Conservation (phyloP, 1,139 yeast genomes). For the Magnusiomyces paraingens region DNA sequence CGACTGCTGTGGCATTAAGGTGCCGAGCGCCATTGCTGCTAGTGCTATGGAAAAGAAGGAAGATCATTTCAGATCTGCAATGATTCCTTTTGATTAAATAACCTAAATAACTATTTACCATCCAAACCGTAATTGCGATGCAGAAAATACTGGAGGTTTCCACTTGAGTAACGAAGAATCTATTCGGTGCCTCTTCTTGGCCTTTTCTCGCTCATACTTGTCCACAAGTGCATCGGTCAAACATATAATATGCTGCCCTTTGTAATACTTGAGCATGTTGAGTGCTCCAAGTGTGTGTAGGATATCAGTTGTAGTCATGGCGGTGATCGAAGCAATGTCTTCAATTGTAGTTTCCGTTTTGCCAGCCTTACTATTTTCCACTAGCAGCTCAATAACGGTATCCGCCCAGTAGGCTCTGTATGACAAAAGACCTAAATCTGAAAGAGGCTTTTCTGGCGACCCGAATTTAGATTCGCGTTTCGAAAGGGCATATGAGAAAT, state of each 20-base stretch:
- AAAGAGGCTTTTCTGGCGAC: conserved; percentile 94
- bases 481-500: conserved; percentile 86
- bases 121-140: conserved; percentile 91
- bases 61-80: conserved; percentile 31
- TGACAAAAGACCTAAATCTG: conserved; percentile 86
- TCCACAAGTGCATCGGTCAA: conserved; percentile 76
- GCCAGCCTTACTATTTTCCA: conserved; percentile 45
- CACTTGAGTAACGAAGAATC: conserved; percentile 69
- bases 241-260: conserved; percentile 93
- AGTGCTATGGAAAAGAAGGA: conserved; percentile 23
- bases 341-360: conserved; percentile 77
- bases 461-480: conserved; percentile 85
- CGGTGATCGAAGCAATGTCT: conserved; percentile 75
- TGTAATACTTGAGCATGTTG: conserved; percentile 83
- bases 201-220: conserved; percentile 65
- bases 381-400: conserved; percentile 65
- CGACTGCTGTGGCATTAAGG: conserved; percentile 94
- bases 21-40: conserved; percentile 95
- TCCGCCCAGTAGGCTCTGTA: conserved; percentile 98
- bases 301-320: conserved; percentile 96
- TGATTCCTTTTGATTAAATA: conserved; percentile 67
- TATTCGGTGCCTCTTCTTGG: conserved; percentile 70
- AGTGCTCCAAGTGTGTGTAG: conserved; percentile 87
- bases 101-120: conserved; percentile 47
- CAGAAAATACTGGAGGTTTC: conserved; percentile 96